Base-by-base conservation (phyloP, 352 stramenopile species). In the Elongisporangium senticosum region DNA sequence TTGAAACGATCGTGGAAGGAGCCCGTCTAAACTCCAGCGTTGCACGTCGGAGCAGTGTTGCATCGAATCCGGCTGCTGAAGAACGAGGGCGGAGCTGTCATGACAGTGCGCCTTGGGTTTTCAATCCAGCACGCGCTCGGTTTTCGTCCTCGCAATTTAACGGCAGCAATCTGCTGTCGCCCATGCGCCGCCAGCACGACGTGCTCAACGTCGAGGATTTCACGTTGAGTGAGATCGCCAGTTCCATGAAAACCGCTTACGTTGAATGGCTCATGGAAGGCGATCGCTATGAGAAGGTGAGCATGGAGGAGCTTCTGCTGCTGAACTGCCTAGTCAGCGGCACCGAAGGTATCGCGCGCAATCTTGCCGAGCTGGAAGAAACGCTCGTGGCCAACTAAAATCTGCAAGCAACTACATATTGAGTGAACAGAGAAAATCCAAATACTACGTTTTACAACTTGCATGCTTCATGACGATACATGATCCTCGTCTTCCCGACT, bases 131-230 rank as follows among this genome's bases (percentile, higher is more conserved):
- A 3, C 24, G 24, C 24, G 24, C 24, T 7, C 24, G 24, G 24
- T 28, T 28, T 7, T 28, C 24, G 24, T 28, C 24, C 3, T 28
- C 24, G 3, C 24, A 28, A 28, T 28, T 28, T 7, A 28, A 28
- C 24, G 24, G 24, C 24, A 28, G 24, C 24, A 28, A 28, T 28
- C 63, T 70, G 23, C 67, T 67, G 15, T 91, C 82, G 15, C 80
- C 75, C 3, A 89, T 90, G 74, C 75, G 77, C 24, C 75, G 78
- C 22, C 66, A 89, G 33, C 84, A 92, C 68, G 82, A 94, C 28
- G 76, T 94, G 39, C 54, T 92, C 8, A 92, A 92, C 61, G 78
- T 93, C 4, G 83, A 89, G 39, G 83, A 90, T 57, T 93, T 93
- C 40, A 81, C 69, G 14, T 72, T 89, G 6, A 72, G 70, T 28